Evolutionary conservation across 192 early-diverging fungal genomes (phyloP), one percentile per base, ranked within the genome.

Genomic region (Entomortierella parvispora): DNA sequence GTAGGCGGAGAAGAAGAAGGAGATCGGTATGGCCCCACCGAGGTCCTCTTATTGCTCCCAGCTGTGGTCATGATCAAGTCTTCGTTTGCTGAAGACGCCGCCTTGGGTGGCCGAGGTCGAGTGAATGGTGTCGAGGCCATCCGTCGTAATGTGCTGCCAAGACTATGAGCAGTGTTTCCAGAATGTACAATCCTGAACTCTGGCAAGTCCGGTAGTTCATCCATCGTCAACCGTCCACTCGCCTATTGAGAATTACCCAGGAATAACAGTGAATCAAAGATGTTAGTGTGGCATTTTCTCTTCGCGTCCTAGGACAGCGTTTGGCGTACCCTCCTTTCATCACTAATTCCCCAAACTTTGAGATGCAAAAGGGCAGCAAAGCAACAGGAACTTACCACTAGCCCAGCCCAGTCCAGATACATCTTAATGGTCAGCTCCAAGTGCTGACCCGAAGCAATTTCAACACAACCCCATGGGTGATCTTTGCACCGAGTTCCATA

Each of bases 331-430:
- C 20, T 4, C 32, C 10, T 22, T 2, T 2, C 9, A 25, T 18
- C 20, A 54, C 20, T 14, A 25, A 33, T 5, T 32, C 55, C 1
- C 32, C 29, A 47, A 58, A 58, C 10, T 4, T 45, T 53, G 22
- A 69, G 0, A 54, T 43, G 37, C 44, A 60, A 29, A 1, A 60
- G 4, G 8, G n/a, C n/a, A n/a, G n/a, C n/a, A n/a, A n/a, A n/a
- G n/a, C n/a, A 31, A 56, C 9, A 18, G 5, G 2, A 0, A 52
- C 65, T 46, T 76, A 76, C 71, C 22, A 77, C 74, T 48, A 77
- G 49, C 10, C 74, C 74, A 18, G 74, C 74, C 74, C 74, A 77
- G 18, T 77, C 74, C 29, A 77, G 18, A 48, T 77, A 77, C 74
- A 77, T 77, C 61, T 77, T 77, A 40, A 77, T 77, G 0, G 65